A percentile compares a stretch with the other conserved stretches of the same genome.
Evolutionary conservation across 331 rosid species (phyloP).

Genomic region (Rhamnella rubrinervis): DNA sequence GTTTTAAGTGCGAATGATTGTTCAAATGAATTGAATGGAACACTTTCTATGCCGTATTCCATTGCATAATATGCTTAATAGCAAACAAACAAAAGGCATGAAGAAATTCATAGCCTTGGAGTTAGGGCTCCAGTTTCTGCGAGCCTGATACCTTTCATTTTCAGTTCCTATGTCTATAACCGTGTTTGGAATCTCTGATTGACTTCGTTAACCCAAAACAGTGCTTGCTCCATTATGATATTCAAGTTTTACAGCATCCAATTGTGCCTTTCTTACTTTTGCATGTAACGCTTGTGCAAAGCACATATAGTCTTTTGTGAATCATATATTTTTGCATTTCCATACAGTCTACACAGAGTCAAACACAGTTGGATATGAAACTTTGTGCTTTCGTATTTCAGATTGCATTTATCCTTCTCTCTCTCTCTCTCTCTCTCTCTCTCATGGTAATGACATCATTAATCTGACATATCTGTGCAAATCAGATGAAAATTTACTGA

Average conservation of each 20-base stretch:
- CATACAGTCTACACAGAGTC: background rate
- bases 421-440: background rate
- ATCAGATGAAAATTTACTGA: background rate
- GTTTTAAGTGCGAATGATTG: no score
- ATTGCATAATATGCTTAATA: no score
- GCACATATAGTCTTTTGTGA: no score
- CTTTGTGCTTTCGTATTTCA: background rate
- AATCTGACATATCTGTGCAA: background rate
- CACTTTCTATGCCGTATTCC: background rate
- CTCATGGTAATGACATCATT: background rate
- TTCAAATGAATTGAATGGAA: background rate
- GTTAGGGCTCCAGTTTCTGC: background rate
- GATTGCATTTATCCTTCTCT: no score
- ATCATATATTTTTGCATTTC: background rate
- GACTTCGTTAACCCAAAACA: background rate
- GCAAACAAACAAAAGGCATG: background rate
- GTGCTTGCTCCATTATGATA: background rate
- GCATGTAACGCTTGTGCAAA: no score
- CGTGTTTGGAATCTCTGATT: no score
- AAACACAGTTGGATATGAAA: no score
- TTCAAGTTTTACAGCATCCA: background rate
- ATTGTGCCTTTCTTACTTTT: background rate
- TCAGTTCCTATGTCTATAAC: no score
- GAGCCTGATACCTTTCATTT: background rate
- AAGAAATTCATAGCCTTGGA: background rate